Evolutionary conservation across 2,329 filamentous ascomycete genomes (phyloP).

Genomic region (Hymenoscyphus salicellus): DNA sequence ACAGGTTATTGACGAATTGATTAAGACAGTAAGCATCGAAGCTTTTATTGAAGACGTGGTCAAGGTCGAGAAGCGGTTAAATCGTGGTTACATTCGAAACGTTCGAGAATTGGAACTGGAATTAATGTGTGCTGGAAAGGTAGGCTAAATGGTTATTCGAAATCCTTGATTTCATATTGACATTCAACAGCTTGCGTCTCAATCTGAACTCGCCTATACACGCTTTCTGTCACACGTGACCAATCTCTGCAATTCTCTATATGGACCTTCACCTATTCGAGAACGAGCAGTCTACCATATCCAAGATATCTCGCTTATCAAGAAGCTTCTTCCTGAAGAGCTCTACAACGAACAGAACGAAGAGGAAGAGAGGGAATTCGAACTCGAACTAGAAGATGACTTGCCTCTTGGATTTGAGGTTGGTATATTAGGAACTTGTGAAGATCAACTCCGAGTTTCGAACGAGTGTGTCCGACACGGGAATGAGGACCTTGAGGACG

Average conservation of each 20-base stretch:
- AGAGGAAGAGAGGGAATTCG: conserved; percentile 6
- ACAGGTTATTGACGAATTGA: conserved; percentile 26
- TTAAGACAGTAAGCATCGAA: conserved; percentile 21
- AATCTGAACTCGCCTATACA: conserved; percentile 21
- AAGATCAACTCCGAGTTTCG: neutral
- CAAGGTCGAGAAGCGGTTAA: conserved; percentile 20
- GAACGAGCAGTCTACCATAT: conserved; percentile 22
- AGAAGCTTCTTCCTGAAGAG: conserved; percentile 26
- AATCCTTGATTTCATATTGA: neutral
- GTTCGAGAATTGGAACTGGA: conserved; percentile 27
- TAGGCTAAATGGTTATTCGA: neutral
- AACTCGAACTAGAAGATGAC: conserved; percentile 13
- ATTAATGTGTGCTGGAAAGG: conserved; percentile 28
- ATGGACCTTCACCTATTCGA: conserved; percentile 8
- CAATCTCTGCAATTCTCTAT: conserved; percentile 22
- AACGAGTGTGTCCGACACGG: conserved; percentile 9
- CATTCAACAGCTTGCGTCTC: conserved; percentile 19
- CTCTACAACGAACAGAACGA: conserved; percentile 16
- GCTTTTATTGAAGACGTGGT: conserved; percentile 26
- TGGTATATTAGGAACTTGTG: conserved; percentile 3
- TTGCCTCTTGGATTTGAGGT: conserved; percentile 6
- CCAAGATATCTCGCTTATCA: conserved; percentile 23
- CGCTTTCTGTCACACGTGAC: conserved; percentile 23
- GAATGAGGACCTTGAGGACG: conserved; percentile 2
- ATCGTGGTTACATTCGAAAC: conserved; percentile 20